Base-by-base conservation (phyloP, 1,284 basidiomycete genomes). In the Rhodotorula sp. region DNA sequence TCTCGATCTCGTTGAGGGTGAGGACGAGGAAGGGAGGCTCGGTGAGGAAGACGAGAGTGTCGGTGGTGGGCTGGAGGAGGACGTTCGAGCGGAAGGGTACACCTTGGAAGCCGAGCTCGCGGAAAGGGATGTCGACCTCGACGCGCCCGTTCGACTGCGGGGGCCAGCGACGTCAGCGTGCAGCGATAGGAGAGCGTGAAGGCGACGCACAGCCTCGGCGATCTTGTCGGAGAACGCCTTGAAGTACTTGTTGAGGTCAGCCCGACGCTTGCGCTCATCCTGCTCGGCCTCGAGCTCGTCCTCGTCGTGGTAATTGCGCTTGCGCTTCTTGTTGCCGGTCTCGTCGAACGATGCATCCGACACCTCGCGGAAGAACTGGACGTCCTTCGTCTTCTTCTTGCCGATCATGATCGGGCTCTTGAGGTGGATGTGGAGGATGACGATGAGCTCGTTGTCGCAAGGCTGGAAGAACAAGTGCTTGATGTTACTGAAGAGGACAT, bases 251-350 rank as follows among this genome's bases (percentile, higher is more conserved):
- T 99, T 99, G 51, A 98, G 84, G 81, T 90, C 85, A 65, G 90
- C 89, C 62, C 94, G 84, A 34, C 92, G 88, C 79, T 90, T 91
- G 67, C 94, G 85, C 81, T 99, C 96, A 80, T 95, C 93, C 79
- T 98, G 95, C 80, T 99, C 96, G 81, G 96, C 90, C 83, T 99
- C 95, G 73, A 99, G 94, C 82, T 99, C 96, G 80, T 99, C 96
- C 81, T 99, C 96, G 79, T 99, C 96, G 52, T 95, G 95, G 78
- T 96, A 97, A 65, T 94, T 88, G 75, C 95, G 92, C 39, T 73
- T 68, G 70, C 96, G 88, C 81, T 98, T 99, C 75, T 94, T 88
- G 79, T 98, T 98, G n/a, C 95, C 95, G 0, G 94, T 97, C 82
- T 99, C 96, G 79, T 99, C 96, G 78, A 98, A 99, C 75, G 95